Conservation (phyloP, 768 basidiomycete species). For the Neoboletus brunneissimus region DNA sequence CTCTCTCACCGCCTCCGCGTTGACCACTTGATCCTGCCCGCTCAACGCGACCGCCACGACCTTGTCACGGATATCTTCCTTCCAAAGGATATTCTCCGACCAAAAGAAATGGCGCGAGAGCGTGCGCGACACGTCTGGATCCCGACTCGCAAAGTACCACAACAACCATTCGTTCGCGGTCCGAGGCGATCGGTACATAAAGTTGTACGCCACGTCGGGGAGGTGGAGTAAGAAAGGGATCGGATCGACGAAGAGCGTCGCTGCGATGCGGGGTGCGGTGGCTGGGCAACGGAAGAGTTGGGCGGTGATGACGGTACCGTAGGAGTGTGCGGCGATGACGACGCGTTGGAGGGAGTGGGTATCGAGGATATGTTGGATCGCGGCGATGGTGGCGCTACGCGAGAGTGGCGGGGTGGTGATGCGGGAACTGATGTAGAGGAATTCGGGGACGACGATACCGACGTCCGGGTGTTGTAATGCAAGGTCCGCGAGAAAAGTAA, state of each 20-base stretch:
- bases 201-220: slow-evolving; percentile 62
- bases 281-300: slow-evolving; percentile 47
- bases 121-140: slow-evolving; percentile 58
- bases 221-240: slow-evolving; percentile 64
- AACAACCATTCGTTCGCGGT: slow-evolving; percentile 60
- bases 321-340: slow-evolving; percentile 56
- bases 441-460: slow-evolving; percentile 58
- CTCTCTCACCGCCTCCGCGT: slow-evolving; percentile 35
- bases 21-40: slow-evolving; percentile 43
- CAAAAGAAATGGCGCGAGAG: slow-evolving; percentile 65
- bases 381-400: slow-evolving; percentile 38
- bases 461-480: slow-evolving; percentile 43
- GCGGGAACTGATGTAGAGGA: slow-evolving; percentile 57
- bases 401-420: slow-evolving; percentile 53
- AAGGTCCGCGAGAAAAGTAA: slow-evolving; percentile 49
- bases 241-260: slow-evolving; percentile 57
- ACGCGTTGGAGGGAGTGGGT: slow-evolving; percentile 38
- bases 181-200: slow-evolving; percentile 57
- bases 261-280: slow-evolving; percentile 36
- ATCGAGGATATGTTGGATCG: slow-evolving; percentile 45
- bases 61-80: slow-evolving; percentile 45
- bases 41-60: slow-evolving; percentile 36
- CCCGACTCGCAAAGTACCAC: slow-evolving; percentile 66
- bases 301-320: slow-evolving; percentile 56
- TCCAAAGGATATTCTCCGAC: slow-evolving; percentile 59